These are phyloP conservation scores for Rhodotorula sp. DNA, from an alignment of 1,284 basidiomycete species.

Conservation along the genomic window DNA sequence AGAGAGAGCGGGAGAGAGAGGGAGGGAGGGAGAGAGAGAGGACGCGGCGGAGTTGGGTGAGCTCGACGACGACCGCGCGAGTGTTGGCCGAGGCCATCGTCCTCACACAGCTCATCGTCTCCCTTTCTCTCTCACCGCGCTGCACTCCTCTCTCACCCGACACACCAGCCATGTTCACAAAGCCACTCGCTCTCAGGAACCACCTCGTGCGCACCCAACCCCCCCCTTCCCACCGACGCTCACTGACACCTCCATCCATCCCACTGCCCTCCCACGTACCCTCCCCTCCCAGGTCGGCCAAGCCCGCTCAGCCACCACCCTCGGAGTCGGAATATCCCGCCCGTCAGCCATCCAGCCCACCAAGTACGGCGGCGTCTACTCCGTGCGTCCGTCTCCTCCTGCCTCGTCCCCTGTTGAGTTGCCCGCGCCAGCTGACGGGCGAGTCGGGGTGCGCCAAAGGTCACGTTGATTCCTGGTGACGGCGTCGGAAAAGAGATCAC, in stretches of 20 bases:
- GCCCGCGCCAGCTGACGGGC: too few species aligned
- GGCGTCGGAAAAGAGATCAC: slow-evolving; percentile 97
- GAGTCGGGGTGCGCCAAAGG: slow-evolving; percentile 54
- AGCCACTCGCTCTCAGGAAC: slow-evolving; percentile 22
- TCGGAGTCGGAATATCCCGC: slow-evolving; percentile 33
- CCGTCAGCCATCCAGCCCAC: slow-evolving; percentile 66
- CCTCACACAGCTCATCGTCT: neutral
- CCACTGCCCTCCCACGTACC: too few species aligned
- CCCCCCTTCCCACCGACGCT: neutral
- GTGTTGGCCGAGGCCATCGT: too few species aligned
- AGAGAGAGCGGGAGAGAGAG: neutral
- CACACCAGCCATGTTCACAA: slow-evolving; percentile 18
- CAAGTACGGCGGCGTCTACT: slow-evolving; percentile 69
- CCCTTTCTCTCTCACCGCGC: neutral
- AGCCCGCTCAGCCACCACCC: slow-evolving; percentile 35
- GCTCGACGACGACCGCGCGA: neutral
- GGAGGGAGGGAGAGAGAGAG: neutral
- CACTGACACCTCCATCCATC: neutral
- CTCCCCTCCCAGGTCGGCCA: slow-evolving; percentile 21
- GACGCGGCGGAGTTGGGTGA: neutral
- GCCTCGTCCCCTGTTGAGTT: neutral
- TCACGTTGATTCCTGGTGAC: slow-evolving; percentile 92
- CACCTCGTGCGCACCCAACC: slow-evolving; percentile 15
- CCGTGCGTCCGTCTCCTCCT: slow-evolving; percentile 16
- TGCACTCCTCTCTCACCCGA: neutral